Evolutionary conservation across 495 filamentous ascomycete species (phyloP), one percentile per base, ranked within the genome.

Genomic region (Aspergillus saccharolyticus): DNA sequence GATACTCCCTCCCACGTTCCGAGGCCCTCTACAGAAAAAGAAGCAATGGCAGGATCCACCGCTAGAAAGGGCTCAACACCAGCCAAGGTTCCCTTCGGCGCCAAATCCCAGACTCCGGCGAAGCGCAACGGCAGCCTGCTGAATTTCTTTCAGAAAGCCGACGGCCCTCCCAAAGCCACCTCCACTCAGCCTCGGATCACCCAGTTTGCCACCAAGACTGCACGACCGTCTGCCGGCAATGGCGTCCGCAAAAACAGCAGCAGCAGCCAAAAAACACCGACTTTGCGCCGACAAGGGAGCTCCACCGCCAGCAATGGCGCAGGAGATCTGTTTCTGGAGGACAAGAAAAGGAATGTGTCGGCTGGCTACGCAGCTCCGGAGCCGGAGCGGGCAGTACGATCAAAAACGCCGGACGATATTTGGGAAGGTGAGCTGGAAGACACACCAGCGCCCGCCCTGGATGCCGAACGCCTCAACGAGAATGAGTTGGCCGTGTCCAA

Each of bases 131-230:
- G 74, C 12, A 96, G 85, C 60, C 95, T 96, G 48, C 67, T 91
- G 56, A 87, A 72, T 57, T 94, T 91, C 68, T 94, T 94, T 73
- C 86, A 89, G 72, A 94, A 90, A 70, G 77, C 82, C 0, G 82
- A 88, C 52, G 61, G 67, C 6, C 68, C 74, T 4, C 67, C 64
- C 55, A 71, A 69, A 60, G 69, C 69, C 46, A 72, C 60, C 1
- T 67, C 67, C 10, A 64, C 52, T 44, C 71, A 78, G 53, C 44
- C 72, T 39, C 74, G 74, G 25, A 74, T 75, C 28, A 77, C 74
- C 0, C 70, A 76, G 33, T 76, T 77, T 60, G 63, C 69, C 54
- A 67, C 70, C 47, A 61, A 63, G 62, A 39, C 55, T 21, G 52
- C 66, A 21, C 45, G 53, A 15, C 44, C 52, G 16, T n/a, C n/a